Percentiles rank a stretch among this genome's conserved stretches.
Evolutionary conservation across 495 filamentous ascomycete species (phyloP).

Genomic region (Parathielavia appendiculata): DNA sequence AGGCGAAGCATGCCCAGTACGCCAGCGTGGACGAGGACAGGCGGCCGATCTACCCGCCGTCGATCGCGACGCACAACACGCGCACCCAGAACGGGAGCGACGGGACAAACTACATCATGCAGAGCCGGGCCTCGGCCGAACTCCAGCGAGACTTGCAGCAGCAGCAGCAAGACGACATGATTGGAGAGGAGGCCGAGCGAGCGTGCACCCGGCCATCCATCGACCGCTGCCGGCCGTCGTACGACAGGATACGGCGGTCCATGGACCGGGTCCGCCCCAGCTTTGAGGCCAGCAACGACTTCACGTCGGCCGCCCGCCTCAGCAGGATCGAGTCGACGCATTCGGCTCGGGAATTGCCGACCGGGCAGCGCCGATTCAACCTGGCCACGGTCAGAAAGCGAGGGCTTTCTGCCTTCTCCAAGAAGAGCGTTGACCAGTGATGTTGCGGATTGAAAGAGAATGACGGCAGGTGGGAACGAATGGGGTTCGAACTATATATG

Average conservation of each 20-base stretch:
- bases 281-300: conserved; percentile 82
- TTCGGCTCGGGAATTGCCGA: conserved; percentile 29
- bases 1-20: conserved; percentile 54
- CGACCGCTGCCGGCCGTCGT: conserved; percentile 67
- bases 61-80: conserved; percentile 73
- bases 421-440: conserved; percentile 33
- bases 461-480: background rate
- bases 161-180: conserved; percentile 24
- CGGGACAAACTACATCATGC: conserved; percentile 79
- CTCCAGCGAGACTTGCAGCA: conserved; percentile 2
- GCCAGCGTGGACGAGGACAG: conserved; percentile 70
- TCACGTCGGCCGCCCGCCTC: conserved; percentile 79
- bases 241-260: conserved; percentile 67
- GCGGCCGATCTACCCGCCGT: conserved; percentile 86
- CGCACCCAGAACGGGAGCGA: conserved; percentile 89
- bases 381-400: conserved; percentile 33
- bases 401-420: conserved; percentile 35
- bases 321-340: conserved; percentile 75
- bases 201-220: conserved; percentile 47
- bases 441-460: conserved; percentile 1
- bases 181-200: conserved; percentile 2
- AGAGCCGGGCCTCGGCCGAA: conserved; percentile 49
- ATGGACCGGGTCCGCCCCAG: conserved; percentile 72
- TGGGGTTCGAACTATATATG: background rate
- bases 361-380: conserved; percentile 31